Evolutionary conservation across 495 filamentous ascomycete species (phyloP).

Genomic region (Penicillium tannophilum): DNA sequence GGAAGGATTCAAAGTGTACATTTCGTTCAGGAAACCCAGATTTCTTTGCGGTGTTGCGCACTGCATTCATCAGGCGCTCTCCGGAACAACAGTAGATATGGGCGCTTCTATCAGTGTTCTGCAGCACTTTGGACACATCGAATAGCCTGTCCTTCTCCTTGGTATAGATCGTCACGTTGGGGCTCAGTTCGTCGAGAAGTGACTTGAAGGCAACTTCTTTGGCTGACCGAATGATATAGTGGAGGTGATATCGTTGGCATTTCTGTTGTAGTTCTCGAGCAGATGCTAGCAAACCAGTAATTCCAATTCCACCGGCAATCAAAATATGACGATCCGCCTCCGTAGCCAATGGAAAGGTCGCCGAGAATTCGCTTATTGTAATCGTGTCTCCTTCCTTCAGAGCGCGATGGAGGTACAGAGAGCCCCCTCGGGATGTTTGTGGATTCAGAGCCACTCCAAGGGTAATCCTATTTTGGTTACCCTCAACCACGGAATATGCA

Average conservation of each 20-base stretch:
- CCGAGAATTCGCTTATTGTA: constrained; percentile 9
- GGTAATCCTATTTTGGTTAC: constrained; percentile 9
- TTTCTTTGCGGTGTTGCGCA: background rate
- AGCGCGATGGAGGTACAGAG: constrained; percentile 9
- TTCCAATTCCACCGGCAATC: constrained; percentile 17
- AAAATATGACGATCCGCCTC: constrained; percentile 6
- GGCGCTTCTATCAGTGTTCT: constrained; percentile 4
- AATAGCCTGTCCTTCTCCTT: background rate
- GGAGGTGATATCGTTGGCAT: constrained; percentile 10
- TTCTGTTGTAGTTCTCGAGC: background rate
- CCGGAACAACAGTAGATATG: constrained; percentile 5
- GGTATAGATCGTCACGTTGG: constrained; percentile 13
- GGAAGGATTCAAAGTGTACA: constrained; percentile 3
- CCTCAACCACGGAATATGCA: constrained; percentile 15
- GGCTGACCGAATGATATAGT: constrained; percentile 13
- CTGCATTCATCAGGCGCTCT: constrained; percentile 8
- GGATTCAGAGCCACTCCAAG: constrained; percentile 16
- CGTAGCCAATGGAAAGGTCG: constrained; percentile 1
- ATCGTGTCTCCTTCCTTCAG: constrained; percentile 3
- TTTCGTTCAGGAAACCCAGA: background rate
- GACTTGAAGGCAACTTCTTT: constrained; percentile 11
- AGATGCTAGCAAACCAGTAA: constrained; percentile 14
- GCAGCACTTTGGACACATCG: constrained; percentile 5
- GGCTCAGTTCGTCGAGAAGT: background rate
- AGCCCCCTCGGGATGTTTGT: constrained; percentile 9